phyloP scores from a whole-genome alignment of 2,329 filamentous ascomycete species.

The Pseudocercospora pini-densiflorae region DNA sequence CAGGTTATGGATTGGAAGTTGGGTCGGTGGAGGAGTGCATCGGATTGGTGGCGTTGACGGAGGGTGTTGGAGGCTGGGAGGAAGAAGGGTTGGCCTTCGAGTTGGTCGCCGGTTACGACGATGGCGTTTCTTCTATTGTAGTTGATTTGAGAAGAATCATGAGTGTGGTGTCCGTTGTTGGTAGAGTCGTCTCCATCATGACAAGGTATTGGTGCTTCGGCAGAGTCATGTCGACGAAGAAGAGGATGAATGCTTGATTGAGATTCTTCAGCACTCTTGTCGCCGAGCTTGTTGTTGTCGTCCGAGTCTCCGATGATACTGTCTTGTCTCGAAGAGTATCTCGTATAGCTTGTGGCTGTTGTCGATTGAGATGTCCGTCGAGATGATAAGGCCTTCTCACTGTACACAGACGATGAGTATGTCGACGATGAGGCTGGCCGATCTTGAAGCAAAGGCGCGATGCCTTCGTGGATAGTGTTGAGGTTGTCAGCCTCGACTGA shows the following conservation, averaged over 20 bases:
- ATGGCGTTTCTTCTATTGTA: background rate
- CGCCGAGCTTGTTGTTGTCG: background rate
- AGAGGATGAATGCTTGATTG: background rate
- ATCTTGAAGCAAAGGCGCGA: background rate
- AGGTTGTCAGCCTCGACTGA: background rate
- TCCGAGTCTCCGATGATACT: conserved; percentile 1
- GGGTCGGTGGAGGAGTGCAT: background rate
- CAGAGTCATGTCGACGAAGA: background rate
- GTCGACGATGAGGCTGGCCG: conserved; percentile 4
- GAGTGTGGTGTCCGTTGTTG: background rate
- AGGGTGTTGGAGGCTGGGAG: background rate
- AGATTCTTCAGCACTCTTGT: background rate
- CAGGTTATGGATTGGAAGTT: background rate
- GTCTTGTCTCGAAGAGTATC: background rate
- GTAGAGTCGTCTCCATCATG: background rate
- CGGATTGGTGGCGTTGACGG: background rate
- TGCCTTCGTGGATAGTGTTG: conserved; percentile 1
- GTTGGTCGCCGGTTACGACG: background rate
- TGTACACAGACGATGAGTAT: background rate
- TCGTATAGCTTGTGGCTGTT: conserved; percentile 1
- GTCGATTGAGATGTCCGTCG: conserved; percentile 8
- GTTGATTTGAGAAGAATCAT: background rate
- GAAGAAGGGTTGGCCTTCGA: background rate
- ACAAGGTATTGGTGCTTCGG: background rate
- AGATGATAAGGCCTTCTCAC: background rate